Base-by-base conservation (phyloP, 805 yeast species). In the Metschnikowia lochheadii region DNA sequence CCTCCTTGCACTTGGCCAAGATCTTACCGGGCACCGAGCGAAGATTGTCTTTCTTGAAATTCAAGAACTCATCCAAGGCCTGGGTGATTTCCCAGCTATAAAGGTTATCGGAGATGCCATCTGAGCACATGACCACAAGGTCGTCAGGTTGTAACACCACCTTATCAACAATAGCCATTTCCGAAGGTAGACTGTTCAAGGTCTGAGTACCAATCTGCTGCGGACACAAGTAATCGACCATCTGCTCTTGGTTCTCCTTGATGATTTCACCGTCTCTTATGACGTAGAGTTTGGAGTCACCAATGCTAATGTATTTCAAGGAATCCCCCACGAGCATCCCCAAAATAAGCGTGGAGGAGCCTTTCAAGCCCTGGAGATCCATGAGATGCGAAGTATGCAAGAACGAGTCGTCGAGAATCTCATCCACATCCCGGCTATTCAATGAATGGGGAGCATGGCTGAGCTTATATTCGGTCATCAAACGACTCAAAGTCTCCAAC, bases 181-280 rank as follows among this genome's bases (percentile, higher is more conserved):
- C 69, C 4, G 80, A 76, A 1, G 84, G 84, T 29, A 73, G 47
- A 44, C 64, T 61, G 14, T 59, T 62, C 26, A 69, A 58, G 5
- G 77, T 68, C 38, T 77, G 80, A 0, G 84, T 79, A 1, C 84
- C 84, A 6, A 79, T 76, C 55, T 79, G 84, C 53, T 73, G 68
- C 5, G 84, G 84, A 59, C 83, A 79, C 49, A 78, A 58, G 6
- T 64, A 68, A 2, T 75, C 61, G 6, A 70, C 66, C 70, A 78
- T 69, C 54, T 76, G 82, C 51, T 75, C 81, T 51, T 70, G 69
- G 57, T 77, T 79, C 2, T 76, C 62, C 38, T 62, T 63, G 15
- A 76, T 61, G 18, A 79, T 63, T 42, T 72, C 65, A 1, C 77
- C 79, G 38, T 76, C 69, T 49, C 84, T 61, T 20, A 79, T 68